Evolutionary conservation across 2,329 filamentous ascomycete genomes (phyloP).

Genomic region (Trichoderma polysporum): DNA sequence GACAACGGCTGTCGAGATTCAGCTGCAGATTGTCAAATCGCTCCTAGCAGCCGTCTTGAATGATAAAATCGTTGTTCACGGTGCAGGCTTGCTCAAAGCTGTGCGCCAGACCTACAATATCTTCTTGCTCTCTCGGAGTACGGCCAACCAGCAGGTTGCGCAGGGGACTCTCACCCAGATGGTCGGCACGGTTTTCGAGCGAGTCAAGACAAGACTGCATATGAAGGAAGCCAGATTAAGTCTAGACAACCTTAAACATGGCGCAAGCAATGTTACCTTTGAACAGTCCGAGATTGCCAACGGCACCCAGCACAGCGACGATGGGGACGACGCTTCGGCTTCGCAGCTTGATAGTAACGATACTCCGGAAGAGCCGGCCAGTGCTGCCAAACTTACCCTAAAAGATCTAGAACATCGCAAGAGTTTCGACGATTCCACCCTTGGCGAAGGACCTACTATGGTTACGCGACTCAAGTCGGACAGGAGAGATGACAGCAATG

Average conservation of each 20-base stretch:
- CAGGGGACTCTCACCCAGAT: conserved; percentile 97
- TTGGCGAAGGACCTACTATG: conserved; percentile 67
- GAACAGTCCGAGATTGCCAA: conserved; percentile 45
- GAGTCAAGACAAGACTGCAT: conserved; percentile 81
- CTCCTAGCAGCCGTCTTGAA: conserved; percentile 92
- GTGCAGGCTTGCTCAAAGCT: conserved; percentile 91
- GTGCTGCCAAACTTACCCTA: conserved; percentile 59
- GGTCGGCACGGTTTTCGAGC: conserved; percentile 96
- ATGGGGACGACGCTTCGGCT: conserved; percentile 35
- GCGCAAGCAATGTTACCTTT: conserved; percentile 53
- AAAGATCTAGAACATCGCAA: conserved; percentile 68
- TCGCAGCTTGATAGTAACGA: conserved; percentile 32
- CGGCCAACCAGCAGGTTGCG: conserved; percentile 92
- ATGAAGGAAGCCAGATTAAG: conserved; percentile 78
- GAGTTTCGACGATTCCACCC: conserved; percentile 66
- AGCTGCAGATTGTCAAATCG: conserved; percentile 98
- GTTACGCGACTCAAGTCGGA: conserved; percentile 59
- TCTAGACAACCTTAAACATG: conserved; percentile 51
- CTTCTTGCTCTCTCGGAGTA: conserved; percentile 91
- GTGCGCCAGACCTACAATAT: conserved; percentile 99
- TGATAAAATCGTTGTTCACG: conserved; percentile 98
- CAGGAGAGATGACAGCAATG: conserved; percentile 38
- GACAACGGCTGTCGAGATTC: conserved; percentile 85
- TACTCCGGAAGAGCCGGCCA: conserved; percentile 33
- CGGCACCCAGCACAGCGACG: conserved; percentile 41